phyloP scores from a whole-genome alignment of 2,329 filamentous ascomycete species.

The Hymenoscyphus infarciens region DNA sequence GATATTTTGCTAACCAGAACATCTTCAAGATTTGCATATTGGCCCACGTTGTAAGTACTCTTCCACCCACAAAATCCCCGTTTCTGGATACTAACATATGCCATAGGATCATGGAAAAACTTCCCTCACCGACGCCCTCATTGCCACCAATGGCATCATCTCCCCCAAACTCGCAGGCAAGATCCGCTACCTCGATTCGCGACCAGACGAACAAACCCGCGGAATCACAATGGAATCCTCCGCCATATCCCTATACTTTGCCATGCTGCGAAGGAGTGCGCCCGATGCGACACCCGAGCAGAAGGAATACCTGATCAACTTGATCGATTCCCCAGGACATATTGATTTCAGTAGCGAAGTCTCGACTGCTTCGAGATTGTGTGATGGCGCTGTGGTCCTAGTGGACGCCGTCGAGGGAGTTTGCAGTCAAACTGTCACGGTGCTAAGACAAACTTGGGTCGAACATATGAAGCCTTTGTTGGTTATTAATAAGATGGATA shows the following conservation, averaged over 20 bases:
- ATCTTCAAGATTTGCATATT: constrained; percentile 78
- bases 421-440: constrained; percentile 97
- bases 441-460: constrained; percentile 89
- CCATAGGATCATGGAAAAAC: constrained; percentile 91
- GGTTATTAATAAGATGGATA: constrained; percentile 98
- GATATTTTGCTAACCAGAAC: constrained; percentile 15
- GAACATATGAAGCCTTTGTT: constrained; percentile 93
- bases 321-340: constrained; percentile 96
- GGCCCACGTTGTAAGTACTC: constrained; percentile 70
- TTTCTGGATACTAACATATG: constrained; percentile 9
- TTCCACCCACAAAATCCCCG: not conserved
- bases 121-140: constrained; percentile 89
- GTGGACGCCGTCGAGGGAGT: constrained; percentile 98
- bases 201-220: constrained; percentile 90
- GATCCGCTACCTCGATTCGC: constrained; percentile 94
- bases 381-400: constrained; percentile 89
- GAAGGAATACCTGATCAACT: constrained; percentile 91
- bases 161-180: constrained; percentile 96
- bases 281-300: constrained; percentile 66
- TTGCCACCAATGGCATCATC: constrained; percentile 99
- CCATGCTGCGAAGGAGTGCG: constrained; percentile 72
- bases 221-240: constrained; percentile 99
- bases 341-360: constrained; percentile 99
- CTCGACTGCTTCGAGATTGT: constrained; percentile 88
- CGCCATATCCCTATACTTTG: constrained; percentile 94